phyloP scores from a whole-genome alignment of 495 filamentous ascomycete genomes.

The Pseudomonodictys pantanalensis region DNA sequence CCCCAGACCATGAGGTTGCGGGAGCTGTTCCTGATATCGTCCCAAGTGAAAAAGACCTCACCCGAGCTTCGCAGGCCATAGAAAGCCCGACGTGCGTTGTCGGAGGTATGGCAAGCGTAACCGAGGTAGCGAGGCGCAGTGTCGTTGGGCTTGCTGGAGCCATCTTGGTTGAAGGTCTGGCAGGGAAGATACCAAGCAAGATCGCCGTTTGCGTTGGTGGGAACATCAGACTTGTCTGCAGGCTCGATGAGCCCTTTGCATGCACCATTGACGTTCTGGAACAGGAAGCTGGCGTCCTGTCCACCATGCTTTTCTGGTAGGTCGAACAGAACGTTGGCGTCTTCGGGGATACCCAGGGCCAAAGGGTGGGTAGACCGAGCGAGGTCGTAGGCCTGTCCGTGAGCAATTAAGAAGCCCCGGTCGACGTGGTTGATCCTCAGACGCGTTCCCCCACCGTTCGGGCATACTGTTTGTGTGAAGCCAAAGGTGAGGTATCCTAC shows the following conservation, averaged over 20 bases:
- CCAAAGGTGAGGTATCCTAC: conserved; percentile 98
- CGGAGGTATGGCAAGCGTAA: conserved; percentile 85
- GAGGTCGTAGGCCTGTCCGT: conserved; percentile 85
- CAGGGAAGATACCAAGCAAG: conserved; percentile 98
- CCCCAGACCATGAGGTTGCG: conserved; percentile 92
- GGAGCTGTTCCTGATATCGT: conserved; percentile 82
- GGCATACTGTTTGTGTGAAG: conserved; percentile 87
- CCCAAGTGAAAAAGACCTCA: conserved; percentile 93
- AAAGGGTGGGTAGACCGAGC: conserved; percentile 69
- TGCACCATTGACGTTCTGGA: conserved; percentile 97
- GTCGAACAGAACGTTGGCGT: conserved; percentile 79
- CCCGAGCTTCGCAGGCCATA: conserved; percentile 62
- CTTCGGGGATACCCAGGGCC: conserved; percentile 69
- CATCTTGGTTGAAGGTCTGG: conserved; percentile 86
- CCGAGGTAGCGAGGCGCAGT: conserved; percentile 75
- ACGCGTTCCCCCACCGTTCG: conserved; percentile 56
- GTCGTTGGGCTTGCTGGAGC: conserved; percentile 70
- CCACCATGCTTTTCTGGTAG: conserved; percentile 76
- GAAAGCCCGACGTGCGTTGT: conserved; percentile 64
- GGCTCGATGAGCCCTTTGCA: conserved; percentile 88
- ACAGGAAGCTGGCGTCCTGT: conserved; percentile 91
- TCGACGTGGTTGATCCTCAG: conserved; percentile 79
- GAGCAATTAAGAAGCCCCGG: conserved; percentile 88
- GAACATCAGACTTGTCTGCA: conserved; percentile 69
- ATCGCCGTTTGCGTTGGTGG: conserved; percentile 66